Evolutionary conservation across 495 filamentous ascomycete genomes (phyloP), one percentile per base, ranked within the genome.

Genomic region (Penicillium longicatenatum): DNA sequence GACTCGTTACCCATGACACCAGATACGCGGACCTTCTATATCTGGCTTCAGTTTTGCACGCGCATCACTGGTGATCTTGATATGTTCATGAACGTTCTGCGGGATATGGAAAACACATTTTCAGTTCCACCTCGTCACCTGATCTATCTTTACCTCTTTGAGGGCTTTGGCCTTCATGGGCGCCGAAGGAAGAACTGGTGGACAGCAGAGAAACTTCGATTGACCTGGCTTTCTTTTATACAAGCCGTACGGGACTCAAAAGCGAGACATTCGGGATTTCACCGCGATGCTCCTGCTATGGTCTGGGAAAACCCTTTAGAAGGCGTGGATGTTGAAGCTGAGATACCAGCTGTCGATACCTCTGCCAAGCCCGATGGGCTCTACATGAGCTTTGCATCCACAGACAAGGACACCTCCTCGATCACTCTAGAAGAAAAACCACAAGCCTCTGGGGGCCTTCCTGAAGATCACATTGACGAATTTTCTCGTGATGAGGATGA

Each of bases 101-200:
- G 50, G 20, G 77, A 79, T 59, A 77, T 78, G 74, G 75, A 79
- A 53, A 66, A 61, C 21, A 54, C 60, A 3, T 77, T 70, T 49
- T n/a, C 55, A 1, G 62, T 71, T 21, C 77, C 77, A 16, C 75
- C 77, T 35, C 71, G 70, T 22, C 65, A 69, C 7, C 69, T 79
- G 52, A 67, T 79, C 29, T 79, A 76, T 43, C 54, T 75, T 11
- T 64, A 75, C 5, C 75, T 96, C 22, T 86, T 96, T 64, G 85
- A 88, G 58, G 89, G 87, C 6, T 97, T 96, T 68, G 76, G 78
- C 45, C 67, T 68, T n/a, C 84, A 92, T 54, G 57, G 57, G 17
- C 43, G 50, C 31, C 33, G n/a, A 16, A 47, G n/a, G 8, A 47
- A 39, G 42, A 55, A 55, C 3, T 31, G 20, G 7, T 94, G 90